These are phyloP conservation scores for Citrus medica DNA, from an alignment of 345 rosid species.

Conservation along the genomic window DNA sequence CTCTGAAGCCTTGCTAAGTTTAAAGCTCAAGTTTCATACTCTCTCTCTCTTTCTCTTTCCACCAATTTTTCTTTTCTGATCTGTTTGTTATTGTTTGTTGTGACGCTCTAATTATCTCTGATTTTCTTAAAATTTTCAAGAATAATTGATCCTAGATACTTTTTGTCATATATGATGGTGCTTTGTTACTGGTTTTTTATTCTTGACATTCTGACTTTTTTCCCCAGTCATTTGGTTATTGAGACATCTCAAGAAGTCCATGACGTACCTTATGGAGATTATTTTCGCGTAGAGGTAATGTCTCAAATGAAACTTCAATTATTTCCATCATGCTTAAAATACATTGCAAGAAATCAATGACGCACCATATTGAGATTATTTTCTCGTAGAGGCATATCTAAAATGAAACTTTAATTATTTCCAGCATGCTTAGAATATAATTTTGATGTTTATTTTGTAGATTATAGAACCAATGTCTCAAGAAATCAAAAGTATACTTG, in stretches of 20 bases:
- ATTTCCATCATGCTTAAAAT: neutral
- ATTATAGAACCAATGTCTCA: neutral
- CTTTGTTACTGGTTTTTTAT: neutral
- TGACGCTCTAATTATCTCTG: neutral
- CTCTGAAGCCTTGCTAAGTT: neutral
- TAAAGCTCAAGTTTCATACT: neutral
- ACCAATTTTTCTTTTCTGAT: too few species aligned
- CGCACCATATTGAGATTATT: conserved; percentile 86
- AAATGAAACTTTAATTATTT: neutral
- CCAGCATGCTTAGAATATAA: neutral
- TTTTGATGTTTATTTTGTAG: conserved; percentile 2
- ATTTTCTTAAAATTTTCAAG: neutral
- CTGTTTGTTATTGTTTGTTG: neutral
- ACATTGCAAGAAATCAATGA: conserved; percentile 80
- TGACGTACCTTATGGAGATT: conserved; percentile 89
- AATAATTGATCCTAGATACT: neutral
- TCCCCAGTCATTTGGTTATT: conserved; percentile 68
- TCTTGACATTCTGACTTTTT: conserved; percentile 21
- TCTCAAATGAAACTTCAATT: neutral
- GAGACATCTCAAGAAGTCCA: conserved; percentile 83
- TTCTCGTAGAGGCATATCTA: conserved; percentile 67
- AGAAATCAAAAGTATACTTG: neutral
- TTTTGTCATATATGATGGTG: neutral
- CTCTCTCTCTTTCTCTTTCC: neutral
- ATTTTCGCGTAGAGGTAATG: conserved; percentile 86